These are phyloP conservation scores for Isabelozyma gotoi DNA, from an alignment of 805 yeast species.

Conservation along the genomic window DNA sequence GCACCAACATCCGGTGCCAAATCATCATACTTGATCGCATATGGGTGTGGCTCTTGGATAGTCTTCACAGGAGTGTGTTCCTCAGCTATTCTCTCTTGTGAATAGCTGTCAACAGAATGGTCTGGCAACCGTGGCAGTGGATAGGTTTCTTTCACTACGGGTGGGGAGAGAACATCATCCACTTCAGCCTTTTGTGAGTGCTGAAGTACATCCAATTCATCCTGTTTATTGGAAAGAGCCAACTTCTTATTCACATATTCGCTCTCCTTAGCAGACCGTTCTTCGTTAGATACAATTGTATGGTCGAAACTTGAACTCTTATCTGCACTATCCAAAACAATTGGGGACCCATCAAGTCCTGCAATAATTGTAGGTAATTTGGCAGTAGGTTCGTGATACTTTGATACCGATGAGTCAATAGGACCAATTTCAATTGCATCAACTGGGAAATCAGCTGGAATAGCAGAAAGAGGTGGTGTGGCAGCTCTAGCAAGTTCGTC, in stretches of 20 bases:
- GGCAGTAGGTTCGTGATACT: background rate
- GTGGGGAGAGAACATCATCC: too few relatives aligned
- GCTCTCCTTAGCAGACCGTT: background rate
- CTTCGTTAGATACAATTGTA: background rate
- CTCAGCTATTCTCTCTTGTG: too few relatives aligned
- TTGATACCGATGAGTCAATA: background rate
- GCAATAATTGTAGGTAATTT: background rate
- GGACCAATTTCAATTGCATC: background rate
- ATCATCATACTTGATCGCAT: background rate
- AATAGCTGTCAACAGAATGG: too few relatives aligned
- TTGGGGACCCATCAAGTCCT: conserved; percentile 1
- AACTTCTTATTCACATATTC: background rate
- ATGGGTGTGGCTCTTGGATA: background rate
- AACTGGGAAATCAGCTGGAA: background rate
- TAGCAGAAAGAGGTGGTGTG: background rate
- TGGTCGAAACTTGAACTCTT: background rate
- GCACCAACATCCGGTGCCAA: background rate
- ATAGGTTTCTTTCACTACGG: too few relatives aligned
- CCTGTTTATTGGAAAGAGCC: background rate
- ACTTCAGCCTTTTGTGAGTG: too few relatives aligned
- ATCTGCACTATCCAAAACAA: background rate
- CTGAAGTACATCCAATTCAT: background rate
- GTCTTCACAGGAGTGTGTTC: too few relatives aligned
- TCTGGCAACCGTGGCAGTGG: too few relatives aligned
- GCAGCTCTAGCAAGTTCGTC: background rate